phyloP scores from a whole-genome alignment of 768 basidiomycete species.

The Trametes villosa region DNA sequence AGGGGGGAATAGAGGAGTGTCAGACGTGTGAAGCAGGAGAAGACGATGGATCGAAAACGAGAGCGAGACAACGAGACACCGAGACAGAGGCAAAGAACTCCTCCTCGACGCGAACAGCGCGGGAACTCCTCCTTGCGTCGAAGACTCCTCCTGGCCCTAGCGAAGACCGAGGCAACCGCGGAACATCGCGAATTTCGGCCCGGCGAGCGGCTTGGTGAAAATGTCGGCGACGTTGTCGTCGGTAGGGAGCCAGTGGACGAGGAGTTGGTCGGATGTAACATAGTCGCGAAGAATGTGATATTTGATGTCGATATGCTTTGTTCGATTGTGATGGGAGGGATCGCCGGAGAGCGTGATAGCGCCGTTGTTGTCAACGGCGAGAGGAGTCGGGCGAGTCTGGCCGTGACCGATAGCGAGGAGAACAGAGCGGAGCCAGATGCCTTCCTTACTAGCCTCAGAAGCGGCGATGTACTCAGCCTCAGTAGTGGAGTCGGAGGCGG shows the following conservation, averaged over 20 bases:
- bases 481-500: slow-evolving; percentile 40
- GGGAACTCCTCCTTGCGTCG: slow-evolving; percentile 25
- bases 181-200: slow-evolving; percentile 21
- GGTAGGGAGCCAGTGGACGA: slow-evolving; percentile 37
- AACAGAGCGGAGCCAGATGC: slow-evolving; percentile 32
- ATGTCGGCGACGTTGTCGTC: slow-evolving; percentile 43
- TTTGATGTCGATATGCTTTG: slow-evolving; percentile 48
- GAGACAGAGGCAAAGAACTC: too few relatives aligned
- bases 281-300: slow-evolving; percentile 42
- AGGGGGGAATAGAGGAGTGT: too few relatives aligned
- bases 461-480: too few relatives aligned
- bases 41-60: too few relatives aligned
- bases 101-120: too few relatives aligned
- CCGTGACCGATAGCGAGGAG: slow-evolving; percentile 27
- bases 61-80: too few relatives aligned
- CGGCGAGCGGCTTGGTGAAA: slow-evolving; percentile 44
- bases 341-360: slow-evolving; percentile 42
- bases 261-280: slow-evolving; percentile 33
- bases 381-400: slow-evolving; percentile 18
- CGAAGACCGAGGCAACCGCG: slow-evolving; percentile 27
- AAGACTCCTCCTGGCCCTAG: too few relatives aligned
- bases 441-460: slow-evolving; percentile 33
- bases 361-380: slow-evolving; percentile 43
- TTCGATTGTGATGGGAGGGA: slow-evolving; percentile 38
- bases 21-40: too few relatives aligned